A percentile compares a stretch with the other conserved stretches of the same genome.
These are phyloP conservation scores for Carex scoparia DNA, from an alignment of 176 grass and related monocot genomes.

Conservation along the genomic window DNA sequence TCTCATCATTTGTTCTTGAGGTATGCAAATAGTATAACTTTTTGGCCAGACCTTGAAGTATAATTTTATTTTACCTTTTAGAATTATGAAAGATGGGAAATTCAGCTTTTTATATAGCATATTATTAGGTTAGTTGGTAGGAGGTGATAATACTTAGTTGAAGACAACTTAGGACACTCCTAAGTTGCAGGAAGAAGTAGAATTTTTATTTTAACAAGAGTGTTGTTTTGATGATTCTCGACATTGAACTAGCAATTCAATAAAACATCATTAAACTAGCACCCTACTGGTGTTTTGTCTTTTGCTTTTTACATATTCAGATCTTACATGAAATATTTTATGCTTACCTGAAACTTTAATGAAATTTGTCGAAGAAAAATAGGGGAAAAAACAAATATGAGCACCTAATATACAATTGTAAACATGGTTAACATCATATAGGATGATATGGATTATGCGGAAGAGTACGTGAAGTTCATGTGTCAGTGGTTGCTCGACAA, in stretches of 20 bases:
- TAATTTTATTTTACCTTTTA: neutral
- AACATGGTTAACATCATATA: slow-evolving; percentile 22
- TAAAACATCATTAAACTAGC: neutral
- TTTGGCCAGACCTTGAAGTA: neutral
- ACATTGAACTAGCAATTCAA: neutral
- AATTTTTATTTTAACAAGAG: neutral
- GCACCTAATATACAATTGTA: neutral
- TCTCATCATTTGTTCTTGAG: neutral
- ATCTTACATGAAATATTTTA: neutral
- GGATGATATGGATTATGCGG: slow-evolving; percentile 95
- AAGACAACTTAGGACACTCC: neutral
- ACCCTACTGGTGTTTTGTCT: neutral
- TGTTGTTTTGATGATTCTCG: neutral
- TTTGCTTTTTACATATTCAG: neutral
- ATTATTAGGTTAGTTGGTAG: neutral
- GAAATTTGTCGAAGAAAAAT: neutral
- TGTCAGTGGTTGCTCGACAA: slow-evolving; percentile 88
- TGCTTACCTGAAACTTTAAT: neutral
- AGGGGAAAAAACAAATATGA: neutral
- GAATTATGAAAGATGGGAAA: neutral
- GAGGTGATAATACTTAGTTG: neutral
- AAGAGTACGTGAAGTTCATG: slow-evolving; percentile 80
- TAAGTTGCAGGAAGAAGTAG: neutral
- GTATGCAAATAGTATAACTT: neutral
- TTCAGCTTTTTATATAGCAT: neutral